These are phyloP conservation scores for Boletales sp. DNA, from an alignment of 768 basidiomycete species.

Conservation along the genomic window DNA sequence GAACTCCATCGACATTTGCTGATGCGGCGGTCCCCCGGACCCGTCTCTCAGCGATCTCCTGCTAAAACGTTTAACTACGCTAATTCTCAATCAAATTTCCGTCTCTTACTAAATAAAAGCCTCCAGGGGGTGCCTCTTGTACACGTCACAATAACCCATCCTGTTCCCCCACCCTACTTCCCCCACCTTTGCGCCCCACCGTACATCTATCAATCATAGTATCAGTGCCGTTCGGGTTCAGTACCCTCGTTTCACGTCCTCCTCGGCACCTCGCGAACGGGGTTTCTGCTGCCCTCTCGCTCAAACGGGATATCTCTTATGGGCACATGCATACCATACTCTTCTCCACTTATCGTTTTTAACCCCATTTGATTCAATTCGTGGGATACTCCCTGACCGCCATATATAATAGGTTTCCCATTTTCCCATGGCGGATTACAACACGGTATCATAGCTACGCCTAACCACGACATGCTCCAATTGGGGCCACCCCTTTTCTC, in stretches of 20 bases:
- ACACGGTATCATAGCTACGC: conserved; percentile 23
- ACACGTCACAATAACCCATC: conserved; percentile 20
- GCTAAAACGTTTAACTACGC: conserved; percentile 30
- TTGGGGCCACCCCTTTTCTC: not conserved
- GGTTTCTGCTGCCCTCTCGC: conserved; percentile 3
- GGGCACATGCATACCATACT: conserved; percentile 13
- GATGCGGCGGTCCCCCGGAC: conserved; percentile 2
- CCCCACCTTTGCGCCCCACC: conserved; percentile 1
- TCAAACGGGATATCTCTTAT: conserved; percentile 3
- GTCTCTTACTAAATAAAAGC: conserved; percentile 17
- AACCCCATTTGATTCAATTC: conserved; percentile 16
- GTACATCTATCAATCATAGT: not conserved
- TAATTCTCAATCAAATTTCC: conserved; percentile 29
- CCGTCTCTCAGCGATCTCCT: conserved; percentile 20
- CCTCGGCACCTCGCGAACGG: conserved; percentile 24
- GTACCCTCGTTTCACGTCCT: conserved; percentile 19
- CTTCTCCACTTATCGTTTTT: conserved; percentile 6
- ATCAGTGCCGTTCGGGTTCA: not conserved
- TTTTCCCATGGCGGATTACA: conserved; percentile 23
- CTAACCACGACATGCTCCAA: conserved; percentile 2
- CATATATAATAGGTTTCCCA: conserved; percentile 7
- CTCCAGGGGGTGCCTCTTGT: not conserved
- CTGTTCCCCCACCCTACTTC: not conserved
- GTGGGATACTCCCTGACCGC: conserved; percentile 9
- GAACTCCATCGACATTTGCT: too few species aligned